phyloP scores from a whole-genome alignment of 345 rosid genomes.

The Eucalyptus sp. region DNA sequence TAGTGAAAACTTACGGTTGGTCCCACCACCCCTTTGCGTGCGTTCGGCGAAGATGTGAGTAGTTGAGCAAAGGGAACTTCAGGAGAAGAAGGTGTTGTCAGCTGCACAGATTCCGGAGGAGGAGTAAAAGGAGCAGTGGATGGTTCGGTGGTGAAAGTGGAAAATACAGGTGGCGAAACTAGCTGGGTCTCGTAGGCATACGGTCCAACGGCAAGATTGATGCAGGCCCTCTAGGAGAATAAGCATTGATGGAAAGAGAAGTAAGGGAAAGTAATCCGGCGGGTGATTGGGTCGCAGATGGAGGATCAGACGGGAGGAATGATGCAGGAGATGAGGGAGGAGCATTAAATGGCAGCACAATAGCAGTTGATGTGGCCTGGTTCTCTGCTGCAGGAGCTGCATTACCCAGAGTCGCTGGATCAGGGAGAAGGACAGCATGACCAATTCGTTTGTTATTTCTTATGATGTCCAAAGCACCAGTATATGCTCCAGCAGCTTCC shows the following conservation, averaged over 20 bases:
- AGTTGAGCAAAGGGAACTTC: conserved; percentile 95
- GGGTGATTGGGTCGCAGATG: conserved; percentile 75
- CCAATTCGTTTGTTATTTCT: conserved; percentile 66
- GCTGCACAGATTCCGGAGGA: conserved; percentile 80
- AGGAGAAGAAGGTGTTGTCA: conserved; percentile 94
- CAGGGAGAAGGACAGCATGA: conserved; percentile 78
- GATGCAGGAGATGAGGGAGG: conserved; percentile 98
- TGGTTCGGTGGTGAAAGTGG: conserved; percentile 87
- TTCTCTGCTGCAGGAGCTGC: conserved; percentile 26
- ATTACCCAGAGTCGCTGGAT: conserved; percentile 27
- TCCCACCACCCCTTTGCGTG: conserved; percentile 54
- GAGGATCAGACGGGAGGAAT: conserved; percentile 76
- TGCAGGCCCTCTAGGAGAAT: conserved; percentile 60
- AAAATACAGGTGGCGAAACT: conserved; percentile 89
- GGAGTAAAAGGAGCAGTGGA: conserved; percentile 95
- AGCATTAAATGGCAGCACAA: conserved; percentile 63
- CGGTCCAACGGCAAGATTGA: conserved; percentile 76
- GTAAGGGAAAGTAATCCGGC: conserved; percentile 55
- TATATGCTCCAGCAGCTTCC: conserved; percentile 64
- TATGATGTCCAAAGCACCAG: conserved; percentile 82
- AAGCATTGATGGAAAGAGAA: conserved; percentile 42
- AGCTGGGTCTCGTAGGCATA: conserved; percentile 96
- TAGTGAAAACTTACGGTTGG: conserved; percentile 46
- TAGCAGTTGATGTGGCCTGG: conserved; percentile 35
- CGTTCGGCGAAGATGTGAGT: conserved; percentile 88